Base-by-base conservation (phyloP, 768 basidiomycete genomes). In the Tephrocybe sp. region DNA sequence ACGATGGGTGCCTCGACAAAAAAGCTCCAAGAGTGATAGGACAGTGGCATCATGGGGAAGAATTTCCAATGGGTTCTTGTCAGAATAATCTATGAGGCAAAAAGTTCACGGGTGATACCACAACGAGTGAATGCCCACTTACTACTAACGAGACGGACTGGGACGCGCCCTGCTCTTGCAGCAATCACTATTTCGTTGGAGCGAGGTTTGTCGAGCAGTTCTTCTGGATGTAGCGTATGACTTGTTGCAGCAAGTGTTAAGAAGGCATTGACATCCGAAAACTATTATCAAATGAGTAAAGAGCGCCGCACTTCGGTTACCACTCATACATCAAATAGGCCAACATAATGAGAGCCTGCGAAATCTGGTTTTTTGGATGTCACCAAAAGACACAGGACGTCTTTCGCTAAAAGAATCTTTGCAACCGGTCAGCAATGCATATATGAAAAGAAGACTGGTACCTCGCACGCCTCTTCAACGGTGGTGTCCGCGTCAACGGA, bases 201-300 rank as follows among this genome's bases (percentile, higher is more conserved):
- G 2, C 85, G 80, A 1, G 79, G 67, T 54, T 84, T 78, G 5
- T 76, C 80, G 26, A 74, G 73, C 15, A 87, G 63, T 41, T 84
- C 79, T n/a, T 85, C 83, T 0, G 77, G 73, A 19, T 71, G 65
- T 32, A 87, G 73, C 3, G 84, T 86, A 60, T 91, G 88, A 37
- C 84, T 72, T 3, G 87, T 91, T 6, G 90, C 89, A 9, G 90
- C 90, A 38, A 92, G 71, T 3, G 87, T 89, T 51, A 92, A 67
- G 61, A 92, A 92, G n/a, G 90, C 87, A 61, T 92, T 92, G 9
- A 92, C 86, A 61, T 92, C 90, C 15, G 89, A 84, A 57, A 81
- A 91, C 89, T 92, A 56, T 13, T 40, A 47, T 28, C 37, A 25
- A 28, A 11, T 13, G 7, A 30, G 21, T 15, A 13, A 3, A 15